Evolutionary conservation across 129 eudicot genomes (phyloP).

Genomic region (Artemisia argyi): DNA sequence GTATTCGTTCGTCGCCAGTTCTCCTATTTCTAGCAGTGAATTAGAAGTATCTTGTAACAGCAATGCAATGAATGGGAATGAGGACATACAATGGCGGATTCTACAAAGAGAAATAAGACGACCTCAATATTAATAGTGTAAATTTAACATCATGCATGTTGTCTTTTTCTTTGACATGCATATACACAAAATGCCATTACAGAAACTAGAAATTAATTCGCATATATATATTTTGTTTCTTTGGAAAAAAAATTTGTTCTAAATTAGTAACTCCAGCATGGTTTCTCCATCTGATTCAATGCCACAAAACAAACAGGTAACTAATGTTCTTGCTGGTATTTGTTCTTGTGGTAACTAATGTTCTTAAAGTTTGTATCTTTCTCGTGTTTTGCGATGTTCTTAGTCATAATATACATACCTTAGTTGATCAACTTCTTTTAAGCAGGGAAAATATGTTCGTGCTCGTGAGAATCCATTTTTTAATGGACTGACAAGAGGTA

Average conservation of each 20-base stretch:
- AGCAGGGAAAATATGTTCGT: constrained; percentile 55
- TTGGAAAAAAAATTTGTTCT: neutral
- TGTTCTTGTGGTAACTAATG: neutral
- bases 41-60: neutral
- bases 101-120: constrained; percentile 17
- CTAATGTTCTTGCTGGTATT: neutral
- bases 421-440: neutral
- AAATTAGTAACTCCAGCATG: constrained; percentile 4
- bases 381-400: neutral
- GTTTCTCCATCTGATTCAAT: constrained; percentile 27
- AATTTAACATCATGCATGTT: constrained; percentile 9
- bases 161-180: neutral
- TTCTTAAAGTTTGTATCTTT: neutral
- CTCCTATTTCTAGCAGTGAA: no score
- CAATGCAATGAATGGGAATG: neutral
- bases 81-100: constrained; percentile 33
- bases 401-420: neutral
- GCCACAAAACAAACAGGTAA: constrained; percentile 32
- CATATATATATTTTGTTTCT: neutral
- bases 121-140: neutral
- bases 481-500: constrained; percentile 63
- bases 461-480: constrained; percentile 69
- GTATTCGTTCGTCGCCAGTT: no score
- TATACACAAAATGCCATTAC: neutral
- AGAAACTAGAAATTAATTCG: neutral